Conservation (phyloP, 2,329 filamentous ascomycete species). For the Aspergillus puulaauensis region DNA sequence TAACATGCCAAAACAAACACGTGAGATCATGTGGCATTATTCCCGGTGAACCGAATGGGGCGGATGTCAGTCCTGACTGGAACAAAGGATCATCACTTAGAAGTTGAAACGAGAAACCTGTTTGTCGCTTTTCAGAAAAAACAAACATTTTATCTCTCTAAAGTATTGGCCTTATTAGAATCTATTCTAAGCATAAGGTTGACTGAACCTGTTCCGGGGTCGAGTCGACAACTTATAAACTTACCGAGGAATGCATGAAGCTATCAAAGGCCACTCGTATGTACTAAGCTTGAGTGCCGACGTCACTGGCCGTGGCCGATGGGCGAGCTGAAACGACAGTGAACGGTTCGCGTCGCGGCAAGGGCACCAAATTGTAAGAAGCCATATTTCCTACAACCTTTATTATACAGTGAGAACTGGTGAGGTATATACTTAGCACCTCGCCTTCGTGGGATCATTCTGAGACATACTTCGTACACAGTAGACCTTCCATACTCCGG, state of each 20-base stretch:
- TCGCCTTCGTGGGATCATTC: background rate
- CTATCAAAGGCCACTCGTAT: background rate
- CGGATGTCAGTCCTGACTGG: background rate
- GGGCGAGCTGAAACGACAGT: constrained; percentile 2
- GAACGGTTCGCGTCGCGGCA: background rate
- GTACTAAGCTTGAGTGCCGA: constrained; percentile 15
- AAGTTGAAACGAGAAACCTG: background rate
- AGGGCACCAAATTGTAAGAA: constrained; percentile 4
- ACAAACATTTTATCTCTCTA: background rate
- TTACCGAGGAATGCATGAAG: background rate
- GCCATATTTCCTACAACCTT: background rate
- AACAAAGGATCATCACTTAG: background rate
- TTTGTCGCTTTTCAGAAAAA: background rate
- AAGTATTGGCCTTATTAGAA: too few species aligned
- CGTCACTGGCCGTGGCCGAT: constrained; percentile 29
- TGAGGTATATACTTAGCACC: background rate
- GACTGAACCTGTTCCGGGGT: background rate
- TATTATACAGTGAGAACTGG: background rate
- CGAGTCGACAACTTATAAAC: background rate
- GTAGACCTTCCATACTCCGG: constrained; percentile 3
- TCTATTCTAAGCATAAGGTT: background rate
- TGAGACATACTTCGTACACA: background rate
- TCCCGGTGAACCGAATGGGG: constrained; percentile 6
- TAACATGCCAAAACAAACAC: constrained; percentile 3
- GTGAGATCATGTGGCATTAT: background rate